These are phyloP conservation scores for Anthostomella pinea DNA, from an alignment of 2,329 filamentous ascomycete genomes.

Conservation along the genomic window DNA sequence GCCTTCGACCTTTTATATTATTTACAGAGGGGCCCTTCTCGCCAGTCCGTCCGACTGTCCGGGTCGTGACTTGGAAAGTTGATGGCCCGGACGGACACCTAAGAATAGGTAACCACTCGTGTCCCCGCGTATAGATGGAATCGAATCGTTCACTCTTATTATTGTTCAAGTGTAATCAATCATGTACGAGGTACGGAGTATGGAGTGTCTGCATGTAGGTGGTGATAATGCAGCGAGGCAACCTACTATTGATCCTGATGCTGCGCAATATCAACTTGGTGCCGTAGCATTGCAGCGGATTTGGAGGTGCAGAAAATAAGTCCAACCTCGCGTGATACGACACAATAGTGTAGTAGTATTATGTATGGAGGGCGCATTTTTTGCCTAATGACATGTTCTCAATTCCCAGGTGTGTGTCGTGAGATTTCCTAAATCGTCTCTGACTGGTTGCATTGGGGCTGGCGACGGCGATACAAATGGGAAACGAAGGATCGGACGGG, in stretches of 20 bases:
- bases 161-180: no score
- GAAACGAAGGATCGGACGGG: conserved; percentile 17
- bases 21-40: conserved; percentile 14
- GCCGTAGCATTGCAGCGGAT: conserved; percentile 3
- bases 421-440: conserved; percentile 1
- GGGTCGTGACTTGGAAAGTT: no score
- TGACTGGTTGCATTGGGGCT: conserved; percentile 18
- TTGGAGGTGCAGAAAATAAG: not conserved
- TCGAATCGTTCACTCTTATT: no score
- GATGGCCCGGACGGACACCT: no score
- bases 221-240: conserved; percentile 21
- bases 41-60: no score
- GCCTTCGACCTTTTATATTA: conserved; percentile 7
- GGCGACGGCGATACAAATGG: conserved; percentile 13
- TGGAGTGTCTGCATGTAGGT: no score
- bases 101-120: no score
- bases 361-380: no score
- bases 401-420: conserved; percentile 13
- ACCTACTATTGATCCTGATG: conserved; percentile 13
- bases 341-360: no score
- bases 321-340: conserved; percentile 10
- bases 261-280: conserved; percentile 1
- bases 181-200: no score
- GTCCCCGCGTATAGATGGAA: no score
- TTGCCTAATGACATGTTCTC: conserved; percentile 10